Base-by-base conservation (phyloP, 805 yeast species). In the Candida succiphila region DNA sequence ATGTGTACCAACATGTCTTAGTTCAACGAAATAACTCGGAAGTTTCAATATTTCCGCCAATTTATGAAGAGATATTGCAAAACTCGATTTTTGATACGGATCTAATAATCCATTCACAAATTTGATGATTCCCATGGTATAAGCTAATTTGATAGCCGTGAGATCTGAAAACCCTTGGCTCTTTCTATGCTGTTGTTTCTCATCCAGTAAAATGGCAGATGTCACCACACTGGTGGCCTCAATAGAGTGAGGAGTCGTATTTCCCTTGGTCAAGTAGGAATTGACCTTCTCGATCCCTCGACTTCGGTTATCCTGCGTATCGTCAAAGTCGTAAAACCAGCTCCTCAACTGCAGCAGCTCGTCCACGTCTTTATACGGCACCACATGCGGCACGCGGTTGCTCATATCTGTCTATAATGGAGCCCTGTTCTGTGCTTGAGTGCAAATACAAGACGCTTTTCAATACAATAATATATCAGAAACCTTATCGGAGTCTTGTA, bases 31-130 rank as follows among this genome's bases (percentile, higher is more conserved):
- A 47, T 70, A 71, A 22, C 78, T 65, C 0, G 97, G 95, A 17
- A 92, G 60, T 2, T 72, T 69, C 17, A 84, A 56, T 29, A 69
- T 67, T 34, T 61, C 68, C 1, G 97, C 97, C 17, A 92, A 56
- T 5, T 67, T 65, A 40, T 81, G 80, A 44, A 92, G 58, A 5
- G 96, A 88, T 13, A 81, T 70, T 0, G 95, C 96, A 49, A 60
- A 78, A 29, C 67, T 71, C 1, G 87, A 72, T 45, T 78, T 83
- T 54, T 92, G 98, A 31, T 69, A 69, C 0, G 94, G 92, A 52
- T 92, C 98, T 25, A 92, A 56, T 4, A 86, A 54, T 2, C 96
- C 97, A 54, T 92, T 92, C 18, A 92, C 96, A 58, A 89, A 86
- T 37, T 94, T 63, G 19, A 86, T 77, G 10, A 88, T 47, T 0